Evolutionary conservation across 352 stramenopile genomes (phyloP), one percentile per base, ranked within the genome.

Genomic region (Pythium aquatile): DNA sequence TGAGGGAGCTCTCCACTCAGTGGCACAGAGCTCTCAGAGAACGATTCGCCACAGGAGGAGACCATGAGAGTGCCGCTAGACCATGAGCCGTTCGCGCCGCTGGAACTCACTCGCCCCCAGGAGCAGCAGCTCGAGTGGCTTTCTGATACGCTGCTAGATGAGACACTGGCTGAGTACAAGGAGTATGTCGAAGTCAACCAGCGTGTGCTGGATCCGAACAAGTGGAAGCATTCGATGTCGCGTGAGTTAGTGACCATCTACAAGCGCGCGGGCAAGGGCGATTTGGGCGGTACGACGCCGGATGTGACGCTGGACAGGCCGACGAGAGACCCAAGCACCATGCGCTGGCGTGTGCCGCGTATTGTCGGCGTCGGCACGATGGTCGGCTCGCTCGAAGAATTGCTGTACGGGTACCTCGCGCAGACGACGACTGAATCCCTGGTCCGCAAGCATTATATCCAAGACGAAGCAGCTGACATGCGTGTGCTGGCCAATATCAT

Each of bases 191-290:
- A 53, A 5, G 20, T 53, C 7, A 30, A 53, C 20, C 46, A 53
- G 46, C 46, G 46, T 10, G 9, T 14, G 2, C 26, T 53, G 46
- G 46, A 53, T 32, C 46, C 46, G 4, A 53, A 2, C 20, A 30
- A 53, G 17, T 53, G 46, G 46, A 53, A 53, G 46, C 46, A 53
- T 24, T 10, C 46, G 11, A 53, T 53, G 46, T 53, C 46, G 46
- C 46, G 46, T 14, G 46, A 53, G 26, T n/a, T 9, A 5, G 26
- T 53, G 2, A 16, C 46, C 20, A 53, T 53, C 26, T 53, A 33
- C 46, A 53, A 53, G 26, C 46, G 46, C 6, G 46, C 24, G 20
- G 46, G 46, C 46, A 30, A 32, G 20, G 46, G 46, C n/a, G 46
- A 53, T 32, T 16, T 53, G 20, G 46, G 46, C 26, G 46, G 46